Conservation (phyloP, 2,329 filamentous ascomycete species). For the Hypoxylon sp. region DNA sequence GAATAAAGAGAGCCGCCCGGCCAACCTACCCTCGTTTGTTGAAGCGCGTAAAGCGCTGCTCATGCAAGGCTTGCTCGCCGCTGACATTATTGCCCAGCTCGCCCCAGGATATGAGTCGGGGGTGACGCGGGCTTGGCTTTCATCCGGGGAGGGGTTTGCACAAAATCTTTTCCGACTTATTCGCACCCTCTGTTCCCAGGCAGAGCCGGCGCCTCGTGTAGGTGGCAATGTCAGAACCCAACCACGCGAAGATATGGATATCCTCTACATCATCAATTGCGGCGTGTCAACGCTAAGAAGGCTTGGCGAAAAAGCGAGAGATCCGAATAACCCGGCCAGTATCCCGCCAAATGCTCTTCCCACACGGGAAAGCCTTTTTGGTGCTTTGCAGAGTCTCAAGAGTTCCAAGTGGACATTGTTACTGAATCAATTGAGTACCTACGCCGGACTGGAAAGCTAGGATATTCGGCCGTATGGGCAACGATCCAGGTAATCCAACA, state of each 20-base stretch:
- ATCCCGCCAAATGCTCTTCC: conserved; percentile 75
- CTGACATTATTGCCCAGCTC: conserved; percentile 86
- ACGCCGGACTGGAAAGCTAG: conserved; percentile 60
- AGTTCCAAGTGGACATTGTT: conserved; percentile 73
- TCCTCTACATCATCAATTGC: conserved; percentile 75
- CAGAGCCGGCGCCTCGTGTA: conserved; percentile 62
- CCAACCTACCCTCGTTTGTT: conserved; percentile 74
- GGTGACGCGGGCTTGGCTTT: conserved; percentile 83
- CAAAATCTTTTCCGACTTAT: conserved; percentile 82
- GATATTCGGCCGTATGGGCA: conserved; percentile 3
- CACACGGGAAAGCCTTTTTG: conserved; percentile 74
- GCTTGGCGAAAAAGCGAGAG: conserved; percentile 75
- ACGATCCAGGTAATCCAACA: neutral
- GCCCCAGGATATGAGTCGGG: conserved; percentile 77
- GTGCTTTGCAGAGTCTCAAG: conserved; percentile 72
- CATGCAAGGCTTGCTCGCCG: conserved; percentile 91
- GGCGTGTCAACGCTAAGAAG: conserved; percentile 76
- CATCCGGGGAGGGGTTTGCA: conserved; percentile 85
- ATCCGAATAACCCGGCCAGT: conserved; percentile 64
- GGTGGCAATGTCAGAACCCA: conserved; percentile 52
- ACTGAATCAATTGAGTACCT: conserved; percentile 76
- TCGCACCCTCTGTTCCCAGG: conserved; percentile 76
- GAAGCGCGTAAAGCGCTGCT: conserved; percentile 89
- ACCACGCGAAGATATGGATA: conserved; percentile 62
- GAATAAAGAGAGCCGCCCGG: conserved; percentile 65